phyloP scores from a whole-genome alignment of 345 rosid species.

The Gossypium arboreum region DNA sequence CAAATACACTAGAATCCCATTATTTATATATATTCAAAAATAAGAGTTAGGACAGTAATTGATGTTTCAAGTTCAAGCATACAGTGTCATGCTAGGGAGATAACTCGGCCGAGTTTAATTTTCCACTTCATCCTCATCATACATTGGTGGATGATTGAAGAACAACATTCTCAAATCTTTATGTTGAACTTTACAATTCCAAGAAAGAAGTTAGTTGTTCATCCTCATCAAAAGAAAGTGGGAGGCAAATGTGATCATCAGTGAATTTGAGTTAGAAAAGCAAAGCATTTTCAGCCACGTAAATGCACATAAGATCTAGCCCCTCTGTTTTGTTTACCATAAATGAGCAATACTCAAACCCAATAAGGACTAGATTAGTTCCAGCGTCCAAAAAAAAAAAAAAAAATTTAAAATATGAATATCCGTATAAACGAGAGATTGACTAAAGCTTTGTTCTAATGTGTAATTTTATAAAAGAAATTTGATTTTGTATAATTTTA shows the following conservation, averaged over 20 bases:
- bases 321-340: not conserved
- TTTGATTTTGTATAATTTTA: too few relatives aligned
- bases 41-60: not conserved
- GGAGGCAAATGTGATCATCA: not conserved
- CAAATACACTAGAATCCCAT: not conserved
- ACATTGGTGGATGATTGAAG: not conserved
- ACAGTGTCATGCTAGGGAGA: not conserved
- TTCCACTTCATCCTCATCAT: not conserved
- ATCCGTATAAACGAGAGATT: too few relatives aligned
- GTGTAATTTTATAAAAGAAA: fast-evolving
- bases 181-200: not conserved
- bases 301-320: not conserved
- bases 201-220: not conserved
- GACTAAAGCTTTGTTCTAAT: too few relatives aligned
- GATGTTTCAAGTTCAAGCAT: not conserved
- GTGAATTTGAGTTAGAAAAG: not conserved
- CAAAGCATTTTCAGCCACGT: not conserved
- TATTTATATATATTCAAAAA: not conserved
- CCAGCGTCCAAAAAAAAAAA: too few relatives aligned
- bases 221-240: not conserved
- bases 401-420: too few relatives aligned
- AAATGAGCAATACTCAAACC: not conserved
- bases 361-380: too few relatives aligned
- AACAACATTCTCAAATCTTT: not conserved
- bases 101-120: not conserved